These are phyloP conservation scores for Calonectria hongkongensis DNA, from an alignment of 2,329 filamentous ascomycete genomes.

Conservation along the genomic window DNA sequence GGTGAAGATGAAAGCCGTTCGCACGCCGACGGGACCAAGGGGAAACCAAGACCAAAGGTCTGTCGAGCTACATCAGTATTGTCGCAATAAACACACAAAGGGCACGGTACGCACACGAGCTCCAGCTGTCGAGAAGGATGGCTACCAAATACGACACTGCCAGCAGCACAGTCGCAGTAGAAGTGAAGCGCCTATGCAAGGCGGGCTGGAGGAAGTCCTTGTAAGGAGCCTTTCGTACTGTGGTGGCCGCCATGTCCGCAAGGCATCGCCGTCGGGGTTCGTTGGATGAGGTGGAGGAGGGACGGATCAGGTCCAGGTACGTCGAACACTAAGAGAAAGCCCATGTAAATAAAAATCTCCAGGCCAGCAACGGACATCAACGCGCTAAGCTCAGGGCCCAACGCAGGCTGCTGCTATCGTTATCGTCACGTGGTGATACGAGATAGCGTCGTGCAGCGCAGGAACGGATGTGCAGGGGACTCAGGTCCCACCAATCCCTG, in stretches of 20 bases:
- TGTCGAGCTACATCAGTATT: slow-evolving; percentile 60
- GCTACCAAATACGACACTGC: slow-evolving; percentile 84
- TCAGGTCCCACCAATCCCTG: slow-evolving; percentile 45
- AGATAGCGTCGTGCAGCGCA: slow-evolving; percentile 1
- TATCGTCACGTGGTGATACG: slow-evolving; percentile 58
- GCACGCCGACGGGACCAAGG: slow-evolving; percentile 83
- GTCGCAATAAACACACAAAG: background rate
- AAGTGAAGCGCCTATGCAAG: slow-evolving; percentile 89
- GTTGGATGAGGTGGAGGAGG: slow-evolving; percentile 41
- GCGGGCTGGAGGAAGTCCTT: slow-evolving; percentile 94
- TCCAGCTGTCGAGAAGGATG: slow-evolving; percentile 80
- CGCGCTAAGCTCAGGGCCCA: slow-evolving; percentile 45
- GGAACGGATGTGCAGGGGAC: slow-evolving; percentile 12
- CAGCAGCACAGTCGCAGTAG: slow-evolving; percentile 82
- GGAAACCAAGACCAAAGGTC: slow-evolving; percentile 93
- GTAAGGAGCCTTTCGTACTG: slow-evolving; percentile 78
- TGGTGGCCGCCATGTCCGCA: slow-evolving; percentile 70
- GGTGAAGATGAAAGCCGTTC: slow-evolving; percentile 84
- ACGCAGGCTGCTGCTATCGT: slow-evolving; percentile 45
- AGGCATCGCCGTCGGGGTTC: slow-evolving; percentile 63
- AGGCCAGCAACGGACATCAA: slow-evolving; percentile 55
- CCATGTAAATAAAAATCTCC: slow-evolving; percentile 61
- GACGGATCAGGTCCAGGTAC: slow-evolving; percentile 29
- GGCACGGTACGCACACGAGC: slow-evolving; percentile 75
- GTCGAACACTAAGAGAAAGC: slow-evolving; percentile 38